These are phyloP conservation scores for Sarcodon sp. DNA, from an alignment of 768 basidiomycete species.

Conservation along the genomic window DNA sequence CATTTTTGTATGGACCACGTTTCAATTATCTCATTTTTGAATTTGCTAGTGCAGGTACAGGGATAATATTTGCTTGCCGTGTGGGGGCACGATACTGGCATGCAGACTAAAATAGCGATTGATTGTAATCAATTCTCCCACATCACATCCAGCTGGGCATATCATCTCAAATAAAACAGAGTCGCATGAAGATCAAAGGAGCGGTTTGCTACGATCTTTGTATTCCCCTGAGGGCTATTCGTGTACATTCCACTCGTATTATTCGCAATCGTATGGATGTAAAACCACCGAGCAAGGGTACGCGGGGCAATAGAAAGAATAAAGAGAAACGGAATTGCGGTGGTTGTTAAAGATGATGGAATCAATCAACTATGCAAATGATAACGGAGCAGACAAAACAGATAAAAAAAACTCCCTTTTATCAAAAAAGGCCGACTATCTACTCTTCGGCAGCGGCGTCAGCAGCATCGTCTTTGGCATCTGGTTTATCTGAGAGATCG, in stretches of 20 bases:
- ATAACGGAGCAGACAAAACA: conserved; percentile 1
- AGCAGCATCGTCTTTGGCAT: conserved; percentile 58
- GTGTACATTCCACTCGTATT: too few relatives aligned
- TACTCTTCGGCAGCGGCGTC: conserved; percentile 53
- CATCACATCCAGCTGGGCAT: too few relatives aligned
- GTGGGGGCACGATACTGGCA: conserved; percentile 23
- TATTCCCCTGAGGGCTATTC: background rate
- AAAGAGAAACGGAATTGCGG: background rate
- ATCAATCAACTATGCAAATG: conserved; percentile 2
- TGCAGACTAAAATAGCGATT: background rate
- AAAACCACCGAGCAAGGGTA: too few relatives aligned
- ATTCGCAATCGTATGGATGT: too few relatives aligned
- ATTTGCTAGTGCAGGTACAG: conserved; percentile 34
- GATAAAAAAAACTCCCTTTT: conserved; percentile 22
- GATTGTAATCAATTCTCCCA: background rate
- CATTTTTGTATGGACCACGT: conserved; percentile 59
- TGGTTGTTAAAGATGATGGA: conserved; percentile 1
- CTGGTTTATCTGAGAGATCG: conserved; percentile 44
- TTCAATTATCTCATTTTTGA: conserved; percentile 58
- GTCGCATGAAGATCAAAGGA: background rate
- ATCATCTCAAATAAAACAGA: background rate
- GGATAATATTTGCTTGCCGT: conserved; percentile 29
- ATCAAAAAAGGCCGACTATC: background rate
- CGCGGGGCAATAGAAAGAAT: too few relatives aligned
- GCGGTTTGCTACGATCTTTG: background rate